Evolutionary conservation across 164 flowering plant genomes (phyloP), one percentile per base, ranked within the genome.

Genomic region (Piper betle): DNA sequence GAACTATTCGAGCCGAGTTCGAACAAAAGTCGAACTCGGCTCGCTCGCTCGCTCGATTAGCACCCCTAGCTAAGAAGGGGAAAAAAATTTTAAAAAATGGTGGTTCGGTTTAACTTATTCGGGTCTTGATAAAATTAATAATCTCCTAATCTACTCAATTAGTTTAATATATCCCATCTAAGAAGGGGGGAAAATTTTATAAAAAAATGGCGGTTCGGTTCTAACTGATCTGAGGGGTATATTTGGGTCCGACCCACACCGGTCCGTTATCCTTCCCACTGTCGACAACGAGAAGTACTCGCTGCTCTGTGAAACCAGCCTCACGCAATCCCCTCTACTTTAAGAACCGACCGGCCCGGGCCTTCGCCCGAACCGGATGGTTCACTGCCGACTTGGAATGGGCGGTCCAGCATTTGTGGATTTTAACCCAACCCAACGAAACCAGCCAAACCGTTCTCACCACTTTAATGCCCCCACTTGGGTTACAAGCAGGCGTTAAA

Each of bases 391-490:
- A 20, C 58, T 55, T 55, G 58, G 58, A 55, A 19, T 19, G 59
- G 59, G 59, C 59, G 59, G 37, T 6, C 39, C 41, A 57, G 4
- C 10, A 11, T 6, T 37, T 57, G 39, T 41, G 11, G 4, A 57
- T 6, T 25, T 7, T 20, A 4, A 10, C 40, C 41, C 37, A 33
- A 12, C 59, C 59, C 41, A 5, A 4, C 3, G 41, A 38, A 38
- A 15, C 59, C 39, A 2, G 25, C 3, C 16, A 0, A 37, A 15
- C 16, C 40, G 16, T 37, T n/a, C 41, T 12, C 59, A 33, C 59
- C 59, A 57, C 42, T 1, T 37, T 57, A 57, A 10, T 37, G 59
- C 59, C 59, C 59, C 59, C 59, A 10, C 59, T 57, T n/a, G 59
- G 59, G 59, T 57, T 57, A 38, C 59, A 57, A 57, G 59, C 59